These are phyloP conservation scores for Myxozyma kluyveri DNA, from an alignment of 805 yeast species.

Conservation along the genomic window DNA sequence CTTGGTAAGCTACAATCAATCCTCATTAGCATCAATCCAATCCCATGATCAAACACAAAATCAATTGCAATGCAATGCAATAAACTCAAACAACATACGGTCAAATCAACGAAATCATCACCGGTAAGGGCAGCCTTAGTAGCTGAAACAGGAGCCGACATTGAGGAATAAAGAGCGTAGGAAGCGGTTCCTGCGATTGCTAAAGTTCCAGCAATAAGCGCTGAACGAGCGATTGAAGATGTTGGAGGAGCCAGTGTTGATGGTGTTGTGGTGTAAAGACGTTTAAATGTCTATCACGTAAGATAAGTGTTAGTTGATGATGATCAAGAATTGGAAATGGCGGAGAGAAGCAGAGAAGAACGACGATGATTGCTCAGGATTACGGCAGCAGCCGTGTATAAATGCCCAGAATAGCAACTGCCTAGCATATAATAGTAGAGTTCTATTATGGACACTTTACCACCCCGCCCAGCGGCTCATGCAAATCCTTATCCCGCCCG, in stretches of 20 bases:
- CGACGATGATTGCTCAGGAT: no score
- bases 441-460: no score
- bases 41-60: background rate
- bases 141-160: slow-evolving; percentile 24
- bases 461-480: no score
- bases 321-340: no score
- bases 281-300: slow-evolving; percentile 5
- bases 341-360: no score
- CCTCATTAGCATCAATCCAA: background rate
- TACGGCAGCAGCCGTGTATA: no score
- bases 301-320: background rate
- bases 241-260: background rate
- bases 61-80: background rate
- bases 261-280: slow-evolving; percentile 12
- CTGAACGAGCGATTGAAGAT: no score
- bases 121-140: slow-evolving; percentile 18
- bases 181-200: slow-evolving; percentile 25
- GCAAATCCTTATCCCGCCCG: no score
- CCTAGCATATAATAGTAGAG: no score
- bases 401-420: no score
- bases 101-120: slow-evolving; percentile 25
- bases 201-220: slow-evolving; percentile 12
- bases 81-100: slow-evolving; percentile 11
- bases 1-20: slow-evolving; percentile 16
- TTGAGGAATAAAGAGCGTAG: slow-evolving; percentile 14